Base-by-base conservation (phyloP, 768 basidiomycete species). In the Mycena rosella region DNA sequence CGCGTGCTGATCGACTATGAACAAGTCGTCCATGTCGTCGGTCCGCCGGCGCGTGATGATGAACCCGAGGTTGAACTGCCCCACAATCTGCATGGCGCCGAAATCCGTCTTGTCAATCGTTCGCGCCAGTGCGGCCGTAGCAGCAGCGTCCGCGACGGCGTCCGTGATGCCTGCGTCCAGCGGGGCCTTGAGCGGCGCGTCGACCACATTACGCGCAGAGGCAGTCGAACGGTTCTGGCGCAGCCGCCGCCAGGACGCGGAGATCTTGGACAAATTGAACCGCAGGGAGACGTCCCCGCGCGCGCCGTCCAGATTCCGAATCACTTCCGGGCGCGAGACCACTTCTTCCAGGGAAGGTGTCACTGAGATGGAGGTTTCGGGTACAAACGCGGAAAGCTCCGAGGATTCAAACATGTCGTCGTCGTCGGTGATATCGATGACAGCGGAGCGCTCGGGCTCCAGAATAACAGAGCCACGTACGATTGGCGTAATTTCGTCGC, bases 1-100 rank as follows among this genome's bases (percentile, higher is more conserved):
- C 6, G 97, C 97, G 78, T 99, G 97, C 76, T 99, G 97, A 74
- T 99, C 97, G 20, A 99, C 87, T 68, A 99, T 96, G 80, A 98
- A 99, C 45, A 99, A 82, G 74, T 99, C 97, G 75, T 99, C 96
- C 80, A 89, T 82, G 15, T 63, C 74, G 27, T 15, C 54, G 67
- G 82, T 82, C 63, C 82, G 81, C 71, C 92, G 86, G 8, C 96
- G 88, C 3, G 89, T 87, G 63, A 99, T 86, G 77, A 99, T 95
- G 79, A 99, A 99, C 0, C 96, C 96, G 34, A 91, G 86, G 73
- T 99, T 99, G 79, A 98, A 99, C 78, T 99, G 98, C 0, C 98
- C 98, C 47, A 97, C 71, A 15, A 98, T 80, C 0, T 90, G 84
- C 98, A 99, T 99, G 8, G 72, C 71, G 9, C 78, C 85, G 72